Percentiles rank a stretch among this genome's conserved stretches.
phyloP scores from a whole-genome alignment of 176 grass and related monocot genomes.

The Otatea glauca region DNA sequence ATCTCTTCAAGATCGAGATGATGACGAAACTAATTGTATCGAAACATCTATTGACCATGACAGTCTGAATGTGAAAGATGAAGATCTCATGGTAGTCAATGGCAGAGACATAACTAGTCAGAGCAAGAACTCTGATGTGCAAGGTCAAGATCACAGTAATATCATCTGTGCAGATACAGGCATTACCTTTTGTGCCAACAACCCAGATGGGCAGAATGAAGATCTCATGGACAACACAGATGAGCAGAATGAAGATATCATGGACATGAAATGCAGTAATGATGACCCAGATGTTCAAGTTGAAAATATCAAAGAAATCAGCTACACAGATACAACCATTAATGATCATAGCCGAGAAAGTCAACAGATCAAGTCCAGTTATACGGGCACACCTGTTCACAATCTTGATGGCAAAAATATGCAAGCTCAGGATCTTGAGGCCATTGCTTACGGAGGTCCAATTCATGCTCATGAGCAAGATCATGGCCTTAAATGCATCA shows the following conservation, averaged over 20 bases:
- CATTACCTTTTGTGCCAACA: constrained; percentile 16
- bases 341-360: constrained; percentile 5
- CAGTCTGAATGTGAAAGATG: constrained; percentile 3
- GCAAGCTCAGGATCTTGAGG: constrained; percentile 30
- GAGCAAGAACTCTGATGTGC: constrained; percentile 23
- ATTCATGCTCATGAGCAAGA: constrained; percentile 22
- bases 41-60: constrained; percentile 26
- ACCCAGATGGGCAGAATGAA: constrained; percentile 15
- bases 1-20: constrained; percentile 23
- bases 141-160: constrained; percentile 17
- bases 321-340: background rate
- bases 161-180: background rate
- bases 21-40: constrained; percentile 16
- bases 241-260: constrained; percentile 29
- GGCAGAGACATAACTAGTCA: constrained; percentile 6
- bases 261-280: constrained; percentile 14
- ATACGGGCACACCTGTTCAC: background rate
- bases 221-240: constrained; percentile 16
- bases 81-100: constrained; percentile 12
- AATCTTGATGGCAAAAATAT: background rate
- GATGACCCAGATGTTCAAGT: constrained; percentile 10
- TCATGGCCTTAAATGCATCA: constrained; percentile 21
- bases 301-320: constrained; percentile 1
- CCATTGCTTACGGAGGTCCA: constrained; percentile 10
- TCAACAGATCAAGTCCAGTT: constrained; percentile 22